Evolutionary conservation across 2,329 filamentous ascomycete genomes (phyloP).

Genomic region (Fusarium verrucosum): DNA sequence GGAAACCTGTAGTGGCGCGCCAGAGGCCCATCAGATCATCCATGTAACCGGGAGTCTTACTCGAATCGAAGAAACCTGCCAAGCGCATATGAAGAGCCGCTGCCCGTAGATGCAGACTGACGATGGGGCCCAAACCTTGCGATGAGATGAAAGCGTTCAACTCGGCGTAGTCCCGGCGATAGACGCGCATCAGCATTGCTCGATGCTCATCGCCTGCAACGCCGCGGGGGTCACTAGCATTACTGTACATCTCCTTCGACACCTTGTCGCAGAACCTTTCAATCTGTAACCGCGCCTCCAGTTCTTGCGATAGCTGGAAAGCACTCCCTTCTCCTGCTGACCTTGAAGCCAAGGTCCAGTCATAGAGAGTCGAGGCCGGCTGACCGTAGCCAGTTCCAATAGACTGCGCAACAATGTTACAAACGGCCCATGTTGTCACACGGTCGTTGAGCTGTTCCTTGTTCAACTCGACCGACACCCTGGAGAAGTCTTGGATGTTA

Average conservation of each 20-base stretch:
- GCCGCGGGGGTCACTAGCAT: constrained; percentile 75
- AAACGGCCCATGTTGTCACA: constrained; percentile 83
- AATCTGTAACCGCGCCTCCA: constrained; percentile 74
- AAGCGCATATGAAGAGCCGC: constrained; percentile 79
- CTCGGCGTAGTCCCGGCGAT: constrained; percentile 71
- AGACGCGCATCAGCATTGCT: constrained; percentile 72
- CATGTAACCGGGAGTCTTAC: constrained; percentile 74
- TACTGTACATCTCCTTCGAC: constrained; percentile 82
- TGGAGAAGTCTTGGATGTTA: constrained; percentile 83
- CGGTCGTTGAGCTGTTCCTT: constrained; percentile 82
- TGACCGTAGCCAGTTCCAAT: constrained; percentile 87
- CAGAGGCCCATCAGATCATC: constrained; percentile 80
- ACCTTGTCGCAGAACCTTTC: constrained; percentile 81
- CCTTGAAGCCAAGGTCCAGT: constrained; percentile 73
- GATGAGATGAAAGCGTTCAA: constrained; percentile 69
- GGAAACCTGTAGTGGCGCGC: constrained; percentile 74
- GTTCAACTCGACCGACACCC: constrained; percentile 77
- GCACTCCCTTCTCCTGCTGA: constrained; percentile 66
- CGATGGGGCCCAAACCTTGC: constrained; percentile 65
- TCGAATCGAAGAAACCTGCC: constrained; percentile 83
- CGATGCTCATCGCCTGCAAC: constrained; percentile 74
- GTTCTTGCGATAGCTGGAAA: constrained; percentile 67
- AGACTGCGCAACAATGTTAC: constrained; percentile 84
- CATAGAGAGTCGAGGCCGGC: constrained; percentile 79
- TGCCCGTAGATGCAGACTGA: constrained; percentile 74